Evolutionary conservation across 768 basidiomycete genomes (phyloP).

Genomic region (Phylloporus arenicola): DNA sequence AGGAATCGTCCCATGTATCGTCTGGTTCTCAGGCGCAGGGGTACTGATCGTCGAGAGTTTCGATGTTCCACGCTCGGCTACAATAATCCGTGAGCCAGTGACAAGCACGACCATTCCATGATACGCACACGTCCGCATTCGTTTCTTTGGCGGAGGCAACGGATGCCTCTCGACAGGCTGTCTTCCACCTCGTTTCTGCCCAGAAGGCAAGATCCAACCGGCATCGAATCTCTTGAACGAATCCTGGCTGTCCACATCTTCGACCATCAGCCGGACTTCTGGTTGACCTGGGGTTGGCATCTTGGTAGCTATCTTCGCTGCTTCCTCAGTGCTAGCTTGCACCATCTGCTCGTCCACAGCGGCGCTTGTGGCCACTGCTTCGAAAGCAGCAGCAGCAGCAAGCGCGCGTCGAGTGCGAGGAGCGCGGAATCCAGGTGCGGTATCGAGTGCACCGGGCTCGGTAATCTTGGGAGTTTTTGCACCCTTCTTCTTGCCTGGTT

Average conservation of each 20-base stretch:
- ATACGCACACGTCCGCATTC: slow-evolving; percentile 40
- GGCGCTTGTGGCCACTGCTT: slow-evolving; percentile 31
- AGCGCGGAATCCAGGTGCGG: slow-evolving; percentile 42
- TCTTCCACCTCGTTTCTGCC: slow-evolving; percentile 61
- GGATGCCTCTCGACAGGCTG: slow-evolving; percentile 39
- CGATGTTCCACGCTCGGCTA: slow-evolving; percentile 35
- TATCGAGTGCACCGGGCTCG: slow-evolving; percentile 31
- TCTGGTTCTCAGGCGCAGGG: slow-evolving; percentile 43
- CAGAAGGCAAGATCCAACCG: slow-evolving; percentile 84
- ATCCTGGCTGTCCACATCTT: slow-evolving; percentile 63
- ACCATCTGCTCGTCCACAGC: slow-evolving; percentile 10
- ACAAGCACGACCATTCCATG: neutral
- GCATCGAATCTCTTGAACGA: slow-evolving; percentile 80
- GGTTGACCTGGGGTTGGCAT: slow-evolving; percentile 24
- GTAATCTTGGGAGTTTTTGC: slow-evolving; percentile 16
- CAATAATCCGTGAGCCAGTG: neutral
- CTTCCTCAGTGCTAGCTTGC: slow-evolving; percentile 9
- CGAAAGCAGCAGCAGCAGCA: slow-evolving; percentile 42
- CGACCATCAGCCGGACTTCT: slow-evolving; percentile 52
- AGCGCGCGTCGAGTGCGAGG: slow-evolving; percentile 44
- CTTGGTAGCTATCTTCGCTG: slow-evolving; percentile 26
- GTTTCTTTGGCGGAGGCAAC: slow-evolving; percentile 52
- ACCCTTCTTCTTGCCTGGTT: slow-evolving; percentile 39
- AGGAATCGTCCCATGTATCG: slow-evolving; percentile 23
- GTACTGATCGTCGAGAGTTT: slow-evolving; percentile 45